Evolutionary conservation across 805 yeast genomes (phyloP), one percentile per base, ranked within the genome.

Genomic region (Osmozyma mogii): DNA sequence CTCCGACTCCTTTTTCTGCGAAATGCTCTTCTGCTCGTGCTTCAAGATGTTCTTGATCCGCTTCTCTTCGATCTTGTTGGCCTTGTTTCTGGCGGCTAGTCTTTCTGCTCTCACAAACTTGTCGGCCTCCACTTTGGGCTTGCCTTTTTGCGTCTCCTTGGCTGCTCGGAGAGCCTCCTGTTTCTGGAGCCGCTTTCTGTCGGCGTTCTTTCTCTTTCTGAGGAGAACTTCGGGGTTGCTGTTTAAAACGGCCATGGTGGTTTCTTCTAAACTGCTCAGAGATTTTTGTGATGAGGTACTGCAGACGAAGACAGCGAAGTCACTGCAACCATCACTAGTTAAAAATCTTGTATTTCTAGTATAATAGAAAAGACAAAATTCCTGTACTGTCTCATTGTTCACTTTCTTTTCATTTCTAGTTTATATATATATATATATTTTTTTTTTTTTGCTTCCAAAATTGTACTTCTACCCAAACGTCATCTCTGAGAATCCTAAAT

Each of bases 131-230:
- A 29, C 37, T 31, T 60, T 57, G 37, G 63, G 58, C 36, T 59
- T 53, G 30, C 52, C 56, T 40, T 64, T 68, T n/a, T n/a, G n/a
- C n/a, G n/a, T n/a, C n/a, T n/a, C n/a, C 50, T 61, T 63, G 40
- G 55, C 56, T 30, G 45, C 50, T 38, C 65, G 65, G 10, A 78
- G 77, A 32, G 68, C 67, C 40, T 78, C 82, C 53, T 80, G 89
- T 49, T 78, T 82, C 52, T 78, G 83, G 31, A 81, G 45, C 52
- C 87, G 70, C 42, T 77, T 63, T 53, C 80, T 65, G 52, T 82
- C 89, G 36, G 79, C 81, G 49, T 79, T 72, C 62, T 81, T 83
- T 59, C 94, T 75, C 63, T 82, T 83, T 49, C 77, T 75, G 38
- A 83, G 67, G 43, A 83, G 72, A 32, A 83, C 68, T 54, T 83